Conservation (phyloP, 306 rosid genomes). For the Biancaea sappan region DNA sequence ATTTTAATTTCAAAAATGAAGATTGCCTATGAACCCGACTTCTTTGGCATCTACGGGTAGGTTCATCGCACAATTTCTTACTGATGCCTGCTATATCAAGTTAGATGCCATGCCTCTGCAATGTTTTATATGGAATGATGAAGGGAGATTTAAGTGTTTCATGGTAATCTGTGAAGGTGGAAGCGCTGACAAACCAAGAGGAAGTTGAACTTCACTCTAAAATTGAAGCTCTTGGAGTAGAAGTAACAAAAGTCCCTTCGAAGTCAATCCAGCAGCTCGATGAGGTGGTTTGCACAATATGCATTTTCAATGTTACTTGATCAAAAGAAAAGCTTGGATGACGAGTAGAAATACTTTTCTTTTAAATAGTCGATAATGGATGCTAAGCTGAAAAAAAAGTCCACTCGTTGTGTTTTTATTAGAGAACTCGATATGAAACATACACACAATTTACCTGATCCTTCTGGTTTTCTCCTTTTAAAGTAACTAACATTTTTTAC, state of each 20-base stretch:
- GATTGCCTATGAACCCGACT: slow-evolving; percentile 9
- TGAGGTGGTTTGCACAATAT: slow-evolving; percentile 53
- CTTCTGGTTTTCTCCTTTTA: background rate
- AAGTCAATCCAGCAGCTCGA: slow-evolving; percentile 62
- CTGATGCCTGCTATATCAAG: background rate
- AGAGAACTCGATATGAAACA: too few species aligned
- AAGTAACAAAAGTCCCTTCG: slow-evolving; percentile 87
- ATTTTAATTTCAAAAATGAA: too few species aligned
- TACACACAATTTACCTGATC: too few species aligned
- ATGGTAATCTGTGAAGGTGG: slow-evolving; percentile 59
- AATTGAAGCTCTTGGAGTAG: slow-evolving; percentile 91
- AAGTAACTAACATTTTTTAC: background rate
- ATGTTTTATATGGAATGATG: background rate
- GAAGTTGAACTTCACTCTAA: slow-evolving; percentile 90
- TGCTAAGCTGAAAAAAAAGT: background rate
- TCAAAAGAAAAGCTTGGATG: background rate
- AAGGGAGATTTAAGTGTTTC: background rate
- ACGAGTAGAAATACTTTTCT: too few species aligned
- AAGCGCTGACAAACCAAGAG: slow-evolving; percentile 81
- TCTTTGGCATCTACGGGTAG: slow-evolving; percentile 14
- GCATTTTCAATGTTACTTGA: slow-evolving; percentile 11
- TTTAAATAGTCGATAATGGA: background rate
- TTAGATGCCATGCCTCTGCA: background rate
- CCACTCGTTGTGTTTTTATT: background rate
- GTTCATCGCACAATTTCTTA: background rate